Conservation (phyloP, 164 flowering plant species). For the Stephania japonica region DNA sequence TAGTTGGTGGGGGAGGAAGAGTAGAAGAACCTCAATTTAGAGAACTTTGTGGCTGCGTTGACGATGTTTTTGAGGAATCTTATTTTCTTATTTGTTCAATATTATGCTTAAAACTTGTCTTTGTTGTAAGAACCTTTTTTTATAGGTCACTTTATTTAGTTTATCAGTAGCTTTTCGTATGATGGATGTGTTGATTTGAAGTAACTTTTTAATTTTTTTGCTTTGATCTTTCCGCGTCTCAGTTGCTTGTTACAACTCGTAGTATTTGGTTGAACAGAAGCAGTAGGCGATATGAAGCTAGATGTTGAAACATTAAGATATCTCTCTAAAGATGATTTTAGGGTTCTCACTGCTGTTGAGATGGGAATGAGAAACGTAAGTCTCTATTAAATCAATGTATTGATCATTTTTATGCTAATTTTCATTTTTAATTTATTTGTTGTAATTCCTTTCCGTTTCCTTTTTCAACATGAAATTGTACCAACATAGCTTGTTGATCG, state of each 20-base stretch:
- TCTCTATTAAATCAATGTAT: not conserved
- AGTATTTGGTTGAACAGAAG: not conserved
- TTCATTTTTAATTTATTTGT: not conserved
- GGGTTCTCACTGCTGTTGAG: conserved; percentile 97
- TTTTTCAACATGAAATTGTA: conserved; percentile 87
- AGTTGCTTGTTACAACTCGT: not conserved
- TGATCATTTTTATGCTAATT: not conserved
- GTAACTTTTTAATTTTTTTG: too few relatives aligned
- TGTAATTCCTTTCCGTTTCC: not conserved
- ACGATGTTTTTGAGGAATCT: too few relatives aligned
- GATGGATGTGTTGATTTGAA: too few relatives aligned
- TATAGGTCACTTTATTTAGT: too few relatives aligned
- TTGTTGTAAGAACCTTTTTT: too few relatives aligned
- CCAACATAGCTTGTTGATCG: conserved; percentile 74
- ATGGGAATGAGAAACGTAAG: conserved; percentile 94
- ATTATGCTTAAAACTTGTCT: too few relatives aligned
- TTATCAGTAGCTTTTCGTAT: too few relatives aligned
- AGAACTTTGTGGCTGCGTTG: too few relatives aligned
- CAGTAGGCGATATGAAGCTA: conserved; percentile 52
- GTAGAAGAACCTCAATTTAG: too few relatives aligned
- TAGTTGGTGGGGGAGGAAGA: too few relatives aligned
- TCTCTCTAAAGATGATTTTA: conserved; percentile 90
- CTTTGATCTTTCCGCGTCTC: not conserved
- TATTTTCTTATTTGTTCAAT: too few relatives aligned
- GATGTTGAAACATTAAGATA: conserved; percentile 69